phyloP scores from a whole-genome alignment of 208 protist species.

The Leishmania turanica region DNA sequence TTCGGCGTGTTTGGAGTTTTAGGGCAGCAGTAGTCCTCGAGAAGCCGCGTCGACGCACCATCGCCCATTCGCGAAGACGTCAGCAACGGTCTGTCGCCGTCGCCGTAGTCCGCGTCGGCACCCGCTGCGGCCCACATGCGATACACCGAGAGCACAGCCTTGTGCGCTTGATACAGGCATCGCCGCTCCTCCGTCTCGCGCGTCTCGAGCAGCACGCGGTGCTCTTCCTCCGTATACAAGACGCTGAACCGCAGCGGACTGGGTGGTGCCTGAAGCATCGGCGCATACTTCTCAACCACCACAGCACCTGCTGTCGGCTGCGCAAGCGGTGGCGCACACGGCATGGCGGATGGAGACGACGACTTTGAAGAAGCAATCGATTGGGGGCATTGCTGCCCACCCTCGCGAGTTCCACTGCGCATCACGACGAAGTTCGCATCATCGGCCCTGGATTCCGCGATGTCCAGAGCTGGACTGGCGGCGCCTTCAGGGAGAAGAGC shows the following conservation, averaged over 20 bases:
- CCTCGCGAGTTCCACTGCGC: conserved; percentile 8
- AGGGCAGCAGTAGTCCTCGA: neutral
- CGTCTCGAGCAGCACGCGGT: conserved; percentile 30
- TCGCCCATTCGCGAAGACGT: neutral
- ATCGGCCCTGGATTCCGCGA: neutral
- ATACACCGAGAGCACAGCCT: conserved; percentile 30
- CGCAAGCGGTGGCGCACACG: conserved; percentile 11
- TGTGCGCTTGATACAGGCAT: conserved; percentile 32
- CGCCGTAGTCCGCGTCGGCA: conserved; percentile 4
- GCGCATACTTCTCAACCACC: neutral
- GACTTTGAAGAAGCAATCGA: neutral
- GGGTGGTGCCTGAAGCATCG: neutral
- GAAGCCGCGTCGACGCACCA: neutral
- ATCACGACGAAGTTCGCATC: neutral
- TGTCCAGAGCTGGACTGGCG: neutral
- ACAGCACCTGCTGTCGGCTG: conserved; percentile 6
- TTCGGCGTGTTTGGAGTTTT: neutral
- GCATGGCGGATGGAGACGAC: conserved; percentile 12
- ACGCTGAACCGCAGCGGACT: conserved; percentile 16
- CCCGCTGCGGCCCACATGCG: conserved; percentile 29
- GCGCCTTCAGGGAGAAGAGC: neutral
- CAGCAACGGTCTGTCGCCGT: conserved; percentile 3
- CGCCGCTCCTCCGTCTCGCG: conserved; percentile 39
- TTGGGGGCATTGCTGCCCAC: neutral
- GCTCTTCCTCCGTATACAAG: conserved; percentile 36